Base-by-base conservation (phyloP, 306 rosid genomes). In the Neltuma alba region DNA sequence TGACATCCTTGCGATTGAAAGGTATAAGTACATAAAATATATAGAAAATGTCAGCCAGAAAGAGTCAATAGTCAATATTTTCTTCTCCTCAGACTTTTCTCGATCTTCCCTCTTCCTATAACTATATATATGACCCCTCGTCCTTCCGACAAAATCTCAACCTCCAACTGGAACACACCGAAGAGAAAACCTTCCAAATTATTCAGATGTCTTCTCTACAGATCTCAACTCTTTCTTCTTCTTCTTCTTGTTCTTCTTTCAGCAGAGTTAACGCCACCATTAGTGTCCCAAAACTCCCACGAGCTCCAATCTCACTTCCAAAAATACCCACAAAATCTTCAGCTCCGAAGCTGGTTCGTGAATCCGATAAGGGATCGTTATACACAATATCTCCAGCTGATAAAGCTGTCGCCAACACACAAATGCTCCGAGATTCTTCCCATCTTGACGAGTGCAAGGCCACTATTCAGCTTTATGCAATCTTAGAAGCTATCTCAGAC, bases 401-500 rank as follows among this genome's bases (percentile, higher is more conserved):
- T 21, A 74, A 79, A 2, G 42, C 74, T 36, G 28, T 7, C 30
- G 7, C 76, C n/a, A 54, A 58, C 20, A 5, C 40, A 21, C n/a
- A 13, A 4, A 36, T 54, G 11, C 45, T 41, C 3, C 70, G 72
- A 5, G 67, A 8, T 50, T 4, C 60, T 13, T 18, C 2, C 36
- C 23, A 47, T 18, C 8, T 65, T 7, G 4, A 33, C 16, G 25
- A 48, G 1, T 41, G 84, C 13, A 63, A 73, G 15, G 68, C 57
- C 3, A 77, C 74, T 0, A 25, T 62, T 20, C 86, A 88, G 68
- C 87, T 92, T 52, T 85, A 87, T 10, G 89, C 85, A 15, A 58
- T 92, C 66, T 76, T 89, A 10, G 91, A 89, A 60, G 78, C 81
- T 7, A 87, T 89, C 0, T 63, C 86, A 0, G 91, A 92, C 70